Percentiles rank a stretch among this genome's conserved stretches.
These are phyloP conservation scores for Mycena galopus DNA, from an alignment of 768 basidiomycete genomes.

Conservation along the genomic window DNA sequence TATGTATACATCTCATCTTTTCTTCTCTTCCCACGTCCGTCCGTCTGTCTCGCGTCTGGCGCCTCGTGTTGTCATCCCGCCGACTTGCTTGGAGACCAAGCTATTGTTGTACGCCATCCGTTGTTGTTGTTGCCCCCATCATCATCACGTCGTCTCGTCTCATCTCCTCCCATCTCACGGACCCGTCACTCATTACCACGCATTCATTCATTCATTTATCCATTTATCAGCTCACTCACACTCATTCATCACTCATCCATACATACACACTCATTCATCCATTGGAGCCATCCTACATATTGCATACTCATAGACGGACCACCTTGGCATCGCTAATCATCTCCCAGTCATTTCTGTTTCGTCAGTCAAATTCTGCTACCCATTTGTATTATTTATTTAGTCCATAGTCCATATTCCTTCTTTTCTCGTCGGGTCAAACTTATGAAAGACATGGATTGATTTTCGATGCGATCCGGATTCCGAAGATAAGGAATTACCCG, in stretches of 20 bases:
- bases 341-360: neutral
- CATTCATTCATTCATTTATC: slow-evolving; percentile 6
- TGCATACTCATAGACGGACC: slow-evolving; percentile 7
- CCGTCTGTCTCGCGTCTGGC: too few species aligned
- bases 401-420: neutral
- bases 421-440: too few species aligned
- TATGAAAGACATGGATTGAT: too few species aligned
- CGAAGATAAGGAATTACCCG: slow-evolving; percentile 3
- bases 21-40: too few species aligned
- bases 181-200: neutral
- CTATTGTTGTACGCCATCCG: neutral
- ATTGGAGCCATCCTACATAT: neutral
- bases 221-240: too few species aligned
- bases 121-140: neutral
- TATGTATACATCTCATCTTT: too few species aligned
- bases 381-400: slow-evolving; percentile 21
- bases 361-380: neutral
- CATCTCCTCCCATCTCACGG: neutral
- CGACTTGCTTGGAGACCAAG: neutral
- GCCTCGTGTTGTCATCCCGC: too few species aligned
- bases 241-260: neutral
- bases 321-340: neutral
- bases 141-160: neutral
- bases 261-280: slow-evolving; percentile 12
- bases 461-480: too few species aligned